A percentile compares a stretch with the other conserved stretches of the same genome.
Conservation (phyloP, 176 grass and related monocot species). For the Alloteropsis semialata region DNA sequence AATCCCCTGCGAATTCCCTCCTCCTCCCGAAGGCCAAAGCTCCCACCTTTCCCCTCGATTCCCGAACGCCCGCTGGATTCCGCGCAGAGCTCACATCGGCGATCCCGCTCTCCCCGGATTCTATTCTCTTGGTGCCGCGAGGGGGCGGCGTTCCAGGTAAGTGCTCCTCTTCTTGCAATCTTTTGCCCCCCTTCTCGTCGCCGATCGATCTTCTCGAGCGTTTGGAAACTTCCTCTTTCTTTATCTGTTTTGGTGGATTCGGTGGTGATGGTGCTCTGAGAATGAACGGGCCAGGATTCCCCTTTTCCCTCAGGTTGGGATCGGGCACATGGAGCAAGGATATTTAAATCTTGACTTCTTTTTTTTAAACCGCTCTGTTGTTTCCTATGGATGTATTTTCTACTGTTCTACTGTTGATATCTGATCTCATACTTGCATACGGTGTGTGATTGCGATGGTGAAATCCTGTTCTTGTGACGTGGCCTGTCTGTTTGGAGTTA, state of each 20-base stretch:
- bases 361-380: neutral
- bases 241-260: neutral
- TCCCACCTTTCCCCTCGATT: conserved; percentile 1
- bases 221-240: too few species aligned
- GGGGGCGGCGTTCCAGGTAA: neutral
- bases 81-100: neutral
- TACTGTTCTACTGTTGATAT: neutral
- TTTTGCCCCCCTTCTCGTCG: neutral
- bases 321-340: neutral
- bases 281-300: neutral
- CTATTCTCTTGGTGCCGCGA: neutral
- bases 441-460: neutral
- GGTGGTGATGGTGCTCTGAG: too few species aligned
- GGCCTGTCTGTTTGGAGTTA: neutral
- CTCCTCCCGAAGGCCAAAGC: neutral
- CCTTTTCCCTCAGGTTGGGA: neutral
- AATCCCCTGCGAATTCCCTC: neutral
- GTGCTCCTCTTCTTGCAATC: neutral
- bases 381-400: neutral
- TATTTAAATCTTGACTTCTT: neutral
- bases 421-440: neutral
- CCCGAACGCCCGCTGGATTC: neutral
- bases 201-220: neutral
- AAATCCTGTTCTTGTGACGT: neutral
- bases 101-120: neutral